Evolutionary conservation across 2,329 filamentous ascomycete species (phyloP).

Genomic region (Neobulgaria alba): DNA sequence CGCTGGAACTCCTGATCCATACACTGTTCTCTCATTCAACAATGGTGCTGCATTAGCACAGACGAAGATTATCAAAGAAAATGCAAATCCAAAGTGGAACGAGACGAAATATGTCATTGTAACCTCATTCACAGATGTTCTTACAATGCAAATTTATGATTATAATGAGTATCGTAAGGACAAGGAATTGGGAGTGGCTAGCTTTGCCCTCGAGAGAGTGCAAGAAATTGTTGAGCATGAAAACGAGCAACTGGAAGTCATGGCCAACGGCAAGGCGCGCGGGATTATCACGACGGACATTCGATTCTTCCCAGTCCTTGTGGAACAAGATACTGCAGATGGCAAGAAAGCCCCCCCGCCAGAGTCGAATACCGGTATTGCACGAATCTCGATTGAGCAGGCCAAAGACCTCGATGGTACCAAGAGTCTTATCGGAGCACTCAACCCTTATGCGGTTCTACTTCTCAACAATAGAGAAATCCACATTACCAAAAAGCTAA

Average conservation of each 20-base stretch:
- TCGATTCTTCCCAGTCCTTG: slow-evolving; percentile 90
- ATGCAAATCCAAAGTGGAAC: slow-evolving; percentile 83
- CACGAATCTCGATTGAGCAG: slow-evolving; percentile 87
- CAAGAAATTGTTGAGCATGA: slow-evolving; percentile 72
- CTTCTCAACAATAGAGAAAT: slow-evolving; percentile 89
- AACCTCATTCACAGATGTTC: slow-evolving; percentile 77
- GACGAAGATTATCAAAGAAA: slow-evolving; percentile 83
- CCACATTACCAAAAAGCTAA: slow-evolving; percentile 82
- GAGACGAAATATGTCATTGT: slow-evolving; percentile 95
- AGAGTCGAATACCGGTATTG: slow-evolving; percentile 87
- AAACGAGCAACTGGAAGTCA: slow-evolving; percentile 76
- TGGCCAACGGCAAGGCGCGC: slow-evolving; percentile 73
- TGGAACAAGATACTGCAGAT: slow-evolving; percentile 61
- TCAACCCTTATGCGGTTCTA: slow-evolving; percentile 85
- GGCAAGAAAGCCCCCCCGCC: slow-evolving; percentile 74
- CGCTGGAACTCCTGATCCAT: slow-evolving; percentile 84
- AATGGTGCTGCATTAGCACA: slow-evolving; percentile 71
- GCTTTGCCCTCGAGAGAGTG: slow-evolving; percentile 75
- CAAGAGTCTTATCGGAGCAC: slow-evolving; percentile 82
- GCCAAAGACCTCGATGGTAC: slow-evolving; percentile 90
- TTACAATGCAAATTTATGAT: slow-evolving; percentile 81
- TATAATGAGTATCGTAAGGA: slow-evolving; percentile 96
- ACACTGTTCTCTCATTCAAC: slow-evolving; percentile 78
- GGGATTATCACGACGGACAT: slow-evolving; percentile 75
- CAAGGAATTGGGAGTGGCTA: slow-evolving; percentile 83